Evolutionary conservation across 352 stramenopile species (phyloP).

Genomic region (Globisporangium takayamanum): DNA sequence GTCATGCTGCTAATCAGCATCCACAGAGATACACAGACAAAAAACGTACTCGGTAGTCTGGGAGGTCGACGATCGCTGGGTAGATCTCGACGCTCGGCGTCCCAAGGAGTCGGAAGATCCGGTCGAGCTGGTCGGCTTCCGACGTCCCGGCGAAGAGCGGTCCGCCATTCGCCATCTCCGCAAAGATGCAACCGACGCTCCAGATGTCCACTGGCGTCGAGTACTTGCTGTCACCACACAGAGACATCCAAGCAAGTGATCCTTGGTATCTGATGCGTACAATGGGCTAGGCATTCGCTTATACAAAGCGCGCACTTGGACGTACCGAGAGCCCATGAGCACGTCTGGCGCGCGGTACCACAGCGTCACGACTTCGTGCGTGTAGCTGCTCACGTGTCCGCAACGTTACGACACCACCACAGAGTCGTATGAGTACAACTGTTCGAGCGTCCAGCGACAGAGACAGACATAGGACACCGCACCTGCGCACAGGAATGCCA

Average conservation of each 20-base stretch:
- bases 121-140: conserved; percentile 95
- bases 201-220: conserved; percentile 99
- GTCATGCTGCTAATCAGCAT: neutral
- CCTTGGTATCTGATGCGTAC: neutral
- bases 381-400: conserved; percentile 71
- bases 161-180: conserved; percentile 91
- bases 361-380: conserved; percentile 99
- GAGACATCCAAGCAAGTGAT: neutral
- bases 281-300: too few relatives aligned
- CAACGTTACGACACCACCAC: neutral
- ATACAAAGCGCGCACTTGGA: neutral
- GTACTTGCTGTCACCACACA: conserved; percentile 88
- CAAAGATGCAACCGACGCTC: conserved; percentile 98
- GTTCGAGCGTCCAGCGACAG: neutral
- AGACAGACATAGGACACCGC: neutral
- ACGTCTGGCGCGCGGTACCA: conserved; percentile 99
- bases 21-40: neutral
- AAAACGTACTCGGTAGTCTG: conserved; percentile 90
- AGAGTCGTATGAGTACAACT: neutral
- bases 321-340: conserved; percentile 92
- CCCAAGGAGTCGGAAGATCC: conserved; percentile 96
- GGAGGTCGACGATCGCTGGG: conserved; percentile 94
- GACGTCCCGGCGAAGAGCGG: conserved; percentile 96
- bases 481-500: conserved; percentile 97
- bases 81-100: conserved; percentile 94